These are phyloP conservation scores for Yamadazyma buinensis DNA, from an alignment of 1,139 yeast species.

Conservation along the genomic window DNA sequence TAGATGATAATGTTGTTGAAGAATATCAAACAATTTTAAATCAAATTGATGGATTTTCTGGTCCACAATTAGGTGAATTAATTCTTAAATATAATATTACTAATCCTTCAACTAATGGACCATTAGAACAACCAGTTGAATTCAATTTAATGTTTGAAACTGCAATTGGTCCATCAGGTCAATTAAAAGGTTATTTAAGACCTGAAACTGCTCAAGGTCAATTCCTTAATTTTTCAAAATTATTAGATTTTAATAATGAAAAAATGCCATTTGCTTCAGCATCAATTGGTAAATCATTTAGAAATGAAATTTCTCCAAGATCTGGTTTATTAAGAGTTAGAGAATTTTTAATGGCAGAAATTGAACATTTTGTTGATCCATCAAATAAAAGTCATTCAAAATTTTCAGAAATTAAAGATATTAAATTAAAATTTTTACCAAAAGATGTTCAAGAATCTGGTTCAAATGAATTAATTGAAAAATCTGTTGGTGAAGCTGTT, in stretches of 20 bases:
- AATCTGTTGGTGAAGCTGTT: conserved; percentile 89
- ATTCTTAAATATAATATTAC: conserved; percentile 77
- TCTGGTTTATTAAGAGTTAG: conserved; percentile 97
- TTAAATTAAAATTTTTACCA: conserved; percentile 75
- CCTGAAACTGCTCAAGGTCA: conserved; percentile 99
- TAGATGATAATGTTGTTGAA: conserved; percentile 71
- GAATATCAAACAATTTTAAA: conserved; percentile 89
- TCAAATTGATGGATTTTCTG: conserved; percentile 92
- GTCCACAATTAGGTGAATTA: conserved; percentile 85
- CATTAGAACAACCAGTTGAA: conserved; percentile 85
- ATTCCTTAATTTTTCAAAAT: conserved; percentile 89
- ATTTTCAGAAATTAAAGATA: conserved; percentile 71
- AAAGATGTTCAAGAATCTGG: conserved; percentile 87
- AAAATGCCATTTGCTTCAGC: conserved; percentile 99
- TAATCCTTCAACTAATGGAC: conserved; percentile 87
- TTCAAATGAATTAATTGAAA: conserved; percentile 58
- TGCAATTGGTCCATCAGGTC: conserved; percentile 98
- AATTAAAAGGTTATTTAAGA: conserved; percentile 88
- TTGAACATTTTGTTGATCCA: conserved; percentile 98
- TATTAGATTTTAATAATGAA: conserved; percentile 91
- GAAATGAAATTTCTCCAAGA: conserved; percentile 98
- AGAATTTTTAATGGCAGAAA: conserved; percentile 98
- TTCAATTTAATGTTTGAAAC: conserved; percentile 99
- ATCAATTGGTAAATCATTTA: conserved; percentile 95
- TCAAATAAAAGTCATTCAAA: conserved; percentile 75